Evolutionary conservation across 768 basidiomycete species (phyloP), one percentile per base, ranked within the genome.

Genomic region (Suillus hirtellus): DNA sequence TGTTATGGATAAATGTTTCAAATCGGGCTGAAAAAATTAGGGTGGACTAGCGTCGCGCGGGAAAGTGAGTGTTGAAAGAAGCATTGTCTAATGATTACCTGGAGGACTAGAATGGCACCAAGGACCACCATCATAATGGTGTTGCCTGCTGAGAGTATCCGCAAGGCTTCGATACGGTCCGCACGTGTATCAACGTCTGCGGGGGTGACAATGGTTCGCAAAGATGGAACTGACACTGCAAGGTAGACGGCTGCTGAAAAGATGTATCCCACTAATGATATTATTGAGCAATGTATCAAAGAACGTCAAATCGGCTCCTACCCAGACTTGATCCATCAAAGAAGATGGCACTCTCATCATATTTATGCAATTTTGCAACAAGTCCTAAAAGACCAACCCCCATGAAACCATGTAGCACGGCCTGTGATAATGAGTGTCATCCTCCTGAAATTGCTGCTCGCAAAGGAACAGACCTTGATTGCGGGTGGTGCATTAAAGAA

Each of bases 401-500:
- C 53, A 93, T 84, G 76, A 96, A 87, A 38, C 87, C 90, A 76
- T 98, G 95, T 64, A 97, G 81, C 61, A 96, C 79, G 0, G 93
- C 94, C 93, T 96, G 60, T 24, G 1, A 34, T 27, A 4, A 10
- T 43, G 35, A 58, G 24, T 0, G 11, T 42, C 38, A 58, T 19
- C 24, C 15, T 56, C 55, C 38, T 40, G 9, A 27, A 10, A 38
- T 24, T 9, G 21, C 1, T 27, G 7, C 3, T 19, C 4, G 24
- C 14, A 42, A 53, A 54, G 9, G 12, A 2, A 54, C 83, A 53
- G 63, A 92, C 95, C 86, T 95, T 96, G 78, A 97, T 94, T 47
- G 93, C 96, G 34, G 89, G 90, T 3, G 96, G 96, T 1, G 96
- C 88, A 73, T 93, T 92, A 78, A 86, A 96, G 79, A 97, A 98